Evolutionary conservation across 768 basidiomycete genomes (phyloP).

Genomic region (Kwoniella dendrophila): DNA sequence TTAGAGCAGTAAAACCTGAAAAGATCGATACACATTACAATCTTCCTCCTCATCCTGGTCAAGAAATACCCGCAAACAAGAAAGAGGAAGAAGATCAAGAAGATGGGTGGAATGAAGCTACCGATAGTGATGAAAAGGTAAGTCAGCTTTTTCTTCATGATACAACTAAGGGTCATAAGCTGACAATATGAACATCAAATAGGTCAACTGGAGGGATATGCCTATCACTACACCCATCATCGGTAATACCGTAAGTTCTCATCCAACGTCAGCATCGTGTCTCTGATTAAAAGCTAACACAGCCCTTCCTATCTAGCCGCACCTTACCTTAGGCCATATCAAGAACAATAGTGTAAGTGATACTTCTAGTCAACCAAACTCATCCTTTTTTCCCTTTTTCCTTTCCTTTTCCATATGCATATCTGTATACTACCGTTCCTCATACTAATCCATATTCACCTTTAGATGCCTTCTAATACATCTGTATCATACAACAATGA

Average conservation of each 20-base stretch:
- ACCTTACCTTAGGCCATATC: no score
- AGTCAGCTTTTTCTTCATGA: not conserved
- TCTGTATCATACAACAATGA: not conserved
- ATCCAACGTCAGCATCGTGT: no score
- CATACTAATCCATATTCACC: not conserved
- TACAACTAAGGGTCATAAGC: not conserved
- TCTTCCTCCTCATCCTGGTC: not conserved
- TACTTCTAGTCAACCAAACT: no score
- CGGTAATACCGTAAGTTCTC: no score
- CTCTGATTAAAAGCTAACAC: no score
- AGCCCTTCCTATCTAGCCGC: no score
- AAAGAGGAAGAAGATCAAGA: not conserved
- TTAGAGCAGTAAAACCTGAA: not conserved
- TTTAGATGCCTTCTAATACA: constrained; percentile 1
- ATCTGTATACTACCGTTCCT: no score
- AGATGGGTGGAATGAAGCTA: constrained; percentile 1
- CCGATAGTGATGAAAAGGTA: not conserved
- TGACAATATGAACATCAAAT: not conserved
- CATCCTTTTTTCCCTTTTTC: no score
- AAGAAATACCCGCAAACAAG: not conserved
- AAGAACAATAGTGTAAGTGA: no score
- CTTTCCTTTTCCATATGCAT: no score
- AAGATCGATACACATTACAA: not conserved
- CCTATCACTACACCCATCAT: not conserved
- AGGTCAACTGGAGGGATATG: constrained; percentile 12